phyloP scores from a whole-genome alignment of 2,329 filamentous ascomycete species.

The Dothistroma pini region DNA sequence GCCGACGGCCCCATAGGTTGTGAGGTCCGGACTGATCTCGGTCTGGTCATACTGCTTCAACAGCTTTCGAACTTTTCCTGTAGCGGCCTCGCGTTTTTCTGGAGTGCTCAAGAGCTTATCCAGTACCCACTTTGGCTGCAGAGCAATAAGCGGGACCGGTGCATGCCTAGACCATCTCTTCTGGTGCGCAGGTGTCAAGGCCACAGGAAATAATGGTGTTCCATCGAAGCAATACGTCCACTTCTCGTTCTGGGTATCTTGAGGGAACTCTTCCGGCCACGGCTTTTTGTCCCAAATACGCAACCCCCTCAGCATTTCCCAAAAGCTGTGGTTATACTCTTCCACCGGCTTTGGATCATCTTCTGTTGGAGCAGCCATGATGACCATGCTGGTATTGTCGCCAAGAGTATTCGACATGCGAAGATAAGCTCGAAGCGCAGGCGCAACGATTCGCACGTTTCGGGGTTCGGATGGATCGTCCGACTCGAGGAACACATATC shows the following conservation, averaged over 20 bases:
- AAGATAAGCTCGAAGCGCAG: slow-evolving; percentile 16
- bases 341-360: slow-evolving; percentile 16
- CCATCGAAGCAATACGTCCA: slow-evolving; percentile 23
- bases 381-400: slow-evolving; percentile 21
- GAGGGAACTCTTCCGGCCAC: slow-evolving; percentile 19
- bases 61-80: slow-evolving; percentile 21
- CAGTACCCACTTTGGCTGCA: slow-evolving; percentile 24
- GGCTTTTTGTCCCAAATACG: slow-evolving; percentile 20
- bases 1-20: slow-evolving; percentile 16
- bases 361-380: slow-evolving; percentile 23
- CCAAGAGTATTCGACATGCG: slow-evolving; percentile 18
- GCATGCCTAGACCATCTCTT: slow-evolving; percentile 20
- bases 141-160: slow-evolving; percentile 18
- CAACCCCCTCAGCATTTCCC: slow-evolving; percentile 21
- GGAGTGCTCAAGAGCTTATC: slow-evolving; percentile 19
- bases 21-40: slow-evolving; percentile 19
- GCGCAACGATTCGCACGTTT: slow-evolving; percentile 20
- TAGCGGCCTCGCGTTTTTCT: slow-evolving; percentile 20
- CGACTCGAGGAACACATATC: slow-evolving; percentile 20
- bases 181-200: slow-evolving; percentile 22
- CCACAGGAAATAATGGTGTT: slow-evolving; percentile 19
- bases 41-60: slow-evolving; percentile 21
- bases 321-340: slow-evolving; percentile 21
- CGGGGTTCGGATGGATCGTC: slow-evolving; percentile 21
- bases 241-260: slow-evolving; percentile 17